Conservation (phyloP, 225 moss, liverwort and hornwort species). For the Polytrichum formosum region DNA sequence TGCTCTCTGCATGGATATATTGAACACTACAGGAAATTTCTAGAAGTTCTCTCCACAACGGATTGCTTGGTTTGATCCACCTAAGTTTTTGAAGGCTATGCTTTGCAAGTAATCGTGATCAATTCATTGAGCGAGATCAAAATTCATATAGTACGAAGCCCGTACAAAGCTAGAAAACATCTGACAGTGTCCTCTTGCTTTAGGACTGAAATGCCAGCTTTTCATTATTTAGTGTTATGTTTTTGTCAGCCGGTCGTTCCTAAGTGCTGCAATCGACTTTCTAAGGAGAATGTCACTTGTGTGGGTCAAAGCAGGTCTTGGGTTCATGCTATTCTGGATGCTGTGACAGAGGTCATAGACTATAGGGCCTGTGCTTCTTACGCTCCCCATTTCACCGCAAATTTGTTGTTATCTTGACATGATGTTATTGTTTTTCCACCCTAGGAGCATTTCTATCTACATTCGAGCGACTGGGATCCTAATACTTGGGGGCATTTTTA, state of each 20-base stretch:
- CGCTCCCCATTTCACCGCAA: neutral
- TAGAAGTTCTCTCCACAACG: neutral
- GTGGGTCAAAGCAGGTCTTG: slow-evolving; percentile 3
- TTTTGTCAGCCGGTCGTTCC: neutral
- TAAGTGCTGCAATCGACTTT: neutral
- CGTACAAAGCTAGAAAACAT: neutral
- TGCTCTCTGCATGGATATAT: neutral
- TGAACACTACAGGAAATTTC: neutral
- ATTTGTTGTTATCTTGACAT: neutral
- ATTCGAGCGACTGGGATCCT: neutral
- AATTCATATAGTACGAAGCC: slow-evolving; percentile 1
- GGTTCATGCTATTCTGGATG: neutral
- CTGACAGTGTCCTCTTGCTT: neutral
- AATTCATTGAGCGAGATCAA: neutral
- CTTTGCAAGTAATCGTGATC: neutral
- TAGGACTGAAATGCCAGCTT: neutral
- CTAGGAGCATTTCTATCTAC: neutral
- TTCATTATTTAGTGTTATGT: neutral
- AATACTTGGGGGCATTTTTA: neutral
- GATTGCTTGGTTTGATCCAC: neutral
- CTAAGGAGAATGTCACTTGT: neutral
- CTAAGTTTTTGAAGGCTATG: neutral
- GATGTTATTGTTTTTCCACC: neutral
- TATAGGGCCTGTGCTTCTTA: neutral
- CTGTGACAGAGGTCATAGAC: no score